Percentiles rank a stretch among this genome's conserved stretches.
phyloP scores from a whole-genome alignment of 495 filamentous ascomycete species.

The Hypoxylon trugodes region DNA sequence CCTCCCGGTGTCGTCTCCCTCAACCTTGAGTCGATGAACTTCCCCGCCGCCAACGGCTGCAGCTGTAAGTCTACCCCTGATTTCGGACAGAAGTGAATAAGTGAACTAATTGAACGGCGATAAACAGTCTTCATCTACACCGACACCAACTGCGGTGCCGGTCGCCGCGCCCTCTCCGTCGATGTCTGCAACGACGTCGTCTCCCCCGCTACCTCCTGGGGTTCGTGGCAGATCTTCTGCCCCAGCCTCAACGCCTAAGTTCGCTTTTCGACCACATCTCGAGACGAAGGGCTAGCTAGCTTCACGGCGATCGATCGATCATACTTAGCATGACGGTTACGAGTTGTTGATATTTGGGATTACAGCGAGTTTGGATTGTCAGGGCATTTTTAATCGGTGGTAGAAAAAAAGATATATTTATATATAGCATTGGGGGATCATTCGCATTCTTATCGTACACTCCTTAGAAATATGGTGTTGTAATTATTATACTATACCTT shows the following conservation, averaged over 20 bases:
- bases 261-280: no score
- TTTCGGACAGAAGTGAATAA: neutral
- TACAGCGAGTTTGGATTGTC: neutral
- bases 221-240: slow-evolving; percentile 32
- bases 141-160: slow-evolving; percentile 20
- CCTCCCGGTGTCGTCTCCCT: slow-evolving; percentile 20
- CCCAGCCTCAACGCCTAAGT: slow-evolving; percentile 1
- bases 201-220: slow-evolving; percentile 6
- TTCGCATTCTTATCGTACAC: neutral
- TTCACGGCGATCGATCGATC: no score
- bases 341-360: neutral
- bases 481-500: neutral
- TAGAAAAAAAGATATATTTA: neutral
- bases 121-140: slow-evolving; percentile 36
- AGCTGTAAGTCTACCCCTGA: slow-evolving; percentile 25
- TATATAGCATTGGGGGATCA: neutral
- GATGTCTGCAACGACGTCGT: slow-evolving; percentile 13
- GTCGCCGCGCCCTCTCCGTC: neutral
- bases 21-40: slow-evolving; percentile 19
- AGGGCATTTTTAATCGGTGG: slow-evolving; percentile 1
- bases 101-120: neutral
- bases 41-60: slow-evolving; percentile 30
- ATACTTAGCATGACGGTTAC: neutral
- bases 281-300: no score
- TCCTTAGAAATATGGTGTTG: neutral